Conservation (phyloP, 495 filamentous ascomycete species). For the Cenococcum geophilum region DNA sequence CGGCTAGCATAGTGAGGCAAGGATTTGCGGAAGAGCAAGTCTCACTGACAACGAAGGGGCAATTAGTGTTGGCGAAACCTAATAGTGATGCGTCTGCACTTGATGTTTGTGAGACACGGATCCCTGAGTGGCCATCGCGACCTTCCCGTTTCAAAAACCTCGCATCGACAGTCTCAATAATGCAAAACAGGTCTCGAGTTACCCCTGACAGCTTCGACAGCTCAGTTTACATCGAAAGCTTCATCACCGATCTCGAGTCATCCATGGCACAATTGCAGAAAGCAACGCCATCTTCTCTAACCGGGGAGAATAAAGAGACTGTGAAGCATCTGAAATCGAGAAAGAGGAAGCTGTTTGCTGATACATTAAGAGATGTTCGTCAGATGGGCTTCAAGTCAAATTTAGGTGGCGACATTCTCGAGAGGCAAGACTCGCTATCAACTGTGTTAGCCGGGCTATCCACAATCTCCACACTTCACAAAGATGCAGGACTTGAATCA, state of each 20-base stretch:
- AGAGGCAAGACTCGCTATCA: conserved; percentile 62
- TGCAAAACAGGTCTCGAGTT: conserved; percentile 52
- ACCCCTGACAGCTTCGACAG: conserved; percentile 50
- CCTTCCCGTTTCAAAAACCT: conserved; percentile 67
- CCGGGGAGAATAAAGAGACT: conserved; percentile 70
- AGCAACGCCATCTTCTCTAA: conserved; percentile 69
- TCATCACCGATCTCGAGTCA: conserved; percentile 58
- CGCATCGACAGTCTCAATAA: conserved; percentile 55
- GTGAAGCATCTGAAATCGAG: conserved; percentile 82
- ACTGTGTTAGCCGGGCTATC: conserved; percentile 52
- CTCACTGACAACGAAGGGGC: not conserved
- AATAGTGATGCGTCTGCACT: not conserved
- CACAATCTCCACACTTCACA: conserved; percentile 36
- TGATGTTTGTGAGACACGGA: conserved; percentile 16
- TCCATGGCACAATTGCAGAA: conserved; percentile 67
- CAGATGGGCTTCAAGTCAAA: conserved; percentile 86
- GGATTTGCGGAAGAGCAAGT: conserved; percentile 53
- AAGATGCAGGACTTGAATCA: conserved; percentile 35
- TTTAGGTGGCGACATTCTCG: conserved; percentile 59
- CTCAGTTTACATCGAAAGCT: conserved; percentile 56
- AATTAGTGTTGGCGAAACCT: conserved; percentile 13
- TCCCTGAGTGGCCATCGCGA: conserved; percentile 53
- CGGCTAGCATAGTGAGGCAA: conserved; percentile 55
- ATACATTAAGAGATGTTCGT: conserved; percentile 71
- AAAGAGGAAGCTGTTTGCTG: conserved; percentile 86